Conservation (phyloP, 805 yeast species). For the Clavispora asparagi region DNA sequence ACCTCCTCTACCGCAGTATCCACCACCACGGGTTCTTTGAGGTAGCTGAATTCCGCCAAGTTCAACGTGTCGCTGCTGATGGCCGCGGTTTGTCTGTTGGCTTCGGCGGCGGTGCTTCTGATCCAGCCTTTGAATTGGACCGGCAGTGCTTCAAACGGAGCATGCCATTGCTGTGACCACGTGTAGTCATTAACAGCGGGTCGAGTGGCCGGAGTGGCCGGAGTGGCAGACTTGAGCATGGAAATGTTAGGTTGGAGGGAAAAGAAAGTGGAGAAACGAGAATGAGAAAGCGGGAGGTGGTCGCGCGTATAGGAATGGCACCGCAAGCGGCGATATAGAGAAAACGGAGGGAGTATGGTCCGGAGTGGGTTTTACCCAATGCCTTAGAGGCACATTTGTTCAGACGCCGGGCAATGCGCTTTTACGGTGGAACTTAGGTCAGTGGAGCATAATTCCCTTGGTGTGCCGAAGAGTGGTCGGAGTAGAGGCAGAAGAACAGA, state of each 20-base stretch:
- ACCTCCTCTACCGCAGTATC: constrained; percentile 22
- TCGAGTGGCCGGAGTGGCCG: constrained; percentile 17
- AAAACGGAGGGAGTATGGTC: too few relatives aligned
- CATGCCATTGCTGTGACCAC: constrained; percentile 39
- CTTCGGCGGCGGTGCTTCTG: constrained; percentile 20
- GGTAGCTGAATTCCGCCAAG: constrained; percentile 32
- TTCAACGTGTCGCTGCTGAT: constrained; percentile 37
- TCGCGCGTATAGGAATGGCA: too few relatives aligned
- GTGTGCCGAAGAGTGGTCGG: too few relatives aligned
- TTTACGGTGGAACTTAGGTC: too few relatives aligned
- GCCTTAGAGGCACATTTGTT: too few relatives aligned
- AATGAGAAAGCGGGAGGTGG: background rate
- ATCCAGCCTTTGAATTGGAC: constrained; percentile 35
- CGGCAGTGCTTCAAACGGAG: constrained; percentile 16
- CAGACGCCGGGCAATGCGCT: too few relatives aligned
- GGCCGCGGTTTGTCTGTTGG: constrained; percentile 7
- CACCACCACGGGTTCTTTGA: constrained; percentile 40
- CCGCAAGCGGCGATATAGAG: too few relatives aligned
- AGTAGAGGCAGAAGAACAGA: too few relatives aligned
- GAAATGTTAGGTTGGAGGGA: constrained; percentile 1
- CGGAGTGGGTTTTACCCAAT: too few relatives aligned
- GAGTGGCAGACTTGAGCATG: constrained; percentile 12
- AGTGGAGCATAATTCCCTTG: too few relatives aligned
- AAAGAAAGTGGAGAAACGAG: background rate
- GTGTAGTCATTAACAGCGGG: constrained; percentile 18